Conservation (phyloP, 768 basidiomycete species). For the Phylloporus sp. region DNA sequence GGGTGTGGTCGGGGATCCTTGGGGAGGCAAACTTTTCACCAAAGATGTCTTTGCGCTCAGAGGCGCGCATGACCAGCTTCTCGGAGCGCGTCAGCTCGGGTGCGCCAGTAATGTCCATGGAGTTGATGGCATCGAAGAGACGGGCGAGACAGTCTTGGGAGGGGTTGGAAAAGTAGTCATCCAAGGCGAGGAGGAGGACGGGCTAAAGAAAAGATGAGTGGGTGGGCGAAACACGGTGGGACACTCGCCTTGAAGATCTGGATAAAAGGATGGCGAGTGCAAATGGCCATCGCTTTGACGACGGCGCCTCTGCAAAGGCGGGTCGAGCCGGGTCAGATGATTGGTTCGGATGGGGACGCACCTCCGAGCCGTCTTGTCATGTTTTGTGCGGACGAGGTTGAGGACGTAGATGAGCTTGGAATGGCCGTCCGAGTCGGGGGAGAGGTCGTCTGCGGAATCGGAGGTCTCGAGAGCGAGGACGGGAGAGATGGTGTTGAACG, state of each 20-base stretch:
- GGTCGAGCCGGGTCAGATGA: conserved; percentile 13
- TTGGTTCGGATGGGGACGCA: conserved; percentile 30
- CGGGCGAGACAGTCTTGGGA: conserved; percentile 87
- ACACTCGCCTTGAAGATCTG: conserved; percentile 85
- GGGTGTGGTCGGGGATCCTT: conserved; percentile 16
- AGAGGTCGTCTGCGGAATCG: conserved; percentile 28
- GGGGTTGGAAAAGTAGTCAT: conserved; percentile 89
- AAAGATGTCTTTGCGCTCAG: conserved; percentile 90
- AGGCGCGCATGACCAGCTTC: conserved; percentile 83
- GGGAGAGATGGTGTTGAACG: conserved; percentile 81
- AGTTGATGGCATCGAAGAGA: conserved; percentile 89
- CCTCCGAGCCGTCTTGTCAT: conserved; percentile 80
- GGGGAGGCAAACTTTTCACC: conserved; percentile 64
- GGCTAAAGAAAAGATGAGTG: conserved; percentile 49
- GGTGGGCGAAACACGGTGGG: background rate
- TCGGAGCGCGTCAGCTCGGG: conserved; percentile 78
- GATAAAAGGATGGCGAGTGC: conserved; percentile 88
- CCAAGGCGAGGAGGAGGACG: conserved; percentile 86
- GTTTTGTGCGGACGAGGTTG: conserved; percentile 87
- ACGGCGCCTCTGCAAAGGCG: conserved; percentile 67
- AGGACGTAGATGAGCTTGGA: conserved; percentile 76
- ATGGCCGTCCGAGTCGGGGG: conserved; percentile 23
- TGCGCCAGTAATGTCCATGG: conserved; percentile 77
- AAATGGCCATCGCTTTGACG: conserved; percentile 92
- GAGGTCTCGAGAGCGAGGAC: conserved; percentile 67